phyloP scores from a whole-genome alignment of 371 early-diverging fungal genomes.

The Mucor velutinosus region DNA sequence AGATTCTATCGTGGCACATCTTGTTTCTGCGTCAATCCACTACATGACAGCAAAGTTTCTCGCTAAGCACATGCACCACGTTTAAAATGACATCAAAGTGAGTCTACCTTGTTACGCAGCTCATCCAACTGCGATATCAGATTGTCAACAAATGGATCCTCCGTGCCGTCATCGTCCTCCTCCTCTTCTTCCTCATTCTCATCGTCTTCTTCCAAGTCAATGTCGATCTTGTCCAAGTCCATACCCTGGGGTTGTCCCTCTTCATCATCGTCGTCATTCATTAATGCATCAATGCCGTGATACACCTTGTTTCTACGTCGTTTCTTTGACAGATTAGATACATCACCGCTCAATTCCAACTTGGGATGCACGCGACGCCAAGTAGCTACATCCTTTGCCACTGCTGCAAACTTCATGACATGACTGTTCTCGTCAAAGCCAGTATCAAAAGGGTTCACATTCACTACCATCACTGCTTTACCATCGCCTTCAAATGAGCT shows the following conservation, averaged over 20 bases:
- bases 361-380: conserved; percentile 46
- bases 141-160: conserved; percentile 52
- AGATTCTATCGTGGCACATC: conserved; percentile 56
- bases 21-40: conserved; percentile 61
- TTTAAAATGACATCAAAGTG: no score
- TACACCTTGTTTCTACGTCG: conserved; percentile 7
- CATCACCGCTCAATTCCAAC: conserved; percentile 30
- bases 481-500: conserved; percentile 70
- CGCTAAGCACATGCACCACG: not conserved
- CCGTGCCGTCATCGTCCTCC: conserved; percentile 6
- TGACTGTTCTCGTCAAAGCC: conserved; percentile 64
- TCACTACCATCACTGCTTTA: conserved; percentile 71
- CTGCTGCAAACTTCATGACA: conserved; percentile 72
- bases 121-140: conserved; percentile 47
- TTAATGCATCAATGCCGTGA: conserved; percentile 4
- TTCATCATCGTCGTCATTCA: conserved; percentile 6
- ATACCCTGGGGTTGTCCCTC: conserved; percentile 1
- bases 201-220: conserved; percentile 22
- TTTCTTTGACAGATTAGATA: not conserved
- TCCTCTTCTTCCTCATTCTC: conserved; percentile 3
- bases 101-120: conserved; percentile 49
- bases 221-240: conserved; percentile 2
- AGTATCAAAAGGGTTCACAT: conserved; percentile 67
- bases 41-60: not conserved
- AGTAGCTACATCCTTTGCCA: conserved; percentile 64